Conservation (phyloP, 2,329 filamentous ascomycete genomes). For the Dactylellina drechsleri region DNA sequence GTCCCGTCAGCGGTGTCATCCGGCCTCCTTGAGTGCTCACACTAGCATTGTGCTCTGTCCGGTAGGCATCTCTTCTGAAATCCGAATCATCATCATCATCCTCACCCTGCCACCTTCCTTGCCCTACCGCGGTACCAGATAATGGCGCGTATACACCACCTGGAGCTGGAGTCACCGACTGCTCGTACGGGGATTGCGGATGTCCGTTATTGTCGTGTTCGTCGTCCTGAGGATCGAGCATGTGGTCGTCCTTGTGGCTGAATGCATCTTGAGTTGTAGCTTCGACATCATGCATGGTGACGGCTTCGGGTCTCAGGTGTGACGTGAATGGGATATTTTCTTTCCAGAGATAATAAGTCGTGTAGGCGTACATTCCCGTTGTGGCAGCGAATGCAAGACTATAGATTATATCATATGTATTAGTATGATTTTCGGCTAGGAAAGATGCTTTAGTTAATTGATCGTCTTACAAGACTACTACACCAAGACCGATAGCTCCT, state of each 20-base stretch:
- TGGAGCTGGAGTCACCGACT: slow-evolving; percentile 25
- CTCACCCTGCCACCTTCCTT: slow-evolving; percentile 50
- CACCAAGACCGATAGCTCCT: slow-evolving; percentile 71
- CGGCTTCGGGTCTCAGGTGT: slow-evolving; percentile 29
- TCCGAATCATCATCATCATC: slow-evolving; percentile 51
- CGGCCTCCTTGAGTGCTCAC: slow-evolving; percentile 37
- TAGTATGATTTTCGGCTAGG: slow-evolving; percentile 19
- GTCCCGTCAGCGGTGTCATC: slow-evolving; percentile 46
- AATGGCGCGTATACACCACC: slow-evolving; percentile 46
- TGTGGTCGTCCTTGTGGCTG: slow-evolving; percentile 52
- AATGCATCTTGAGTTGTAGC: slow-evolving; percentile 54
- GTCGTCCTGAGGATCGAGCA: slow-evolving; percentile 44
- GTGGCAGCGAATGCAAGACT: slow-evolving; percentile 58
- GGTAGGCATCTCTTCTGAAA: slow-evolving; percentile 45
- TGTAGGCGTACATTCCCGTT: slow-evolving; percentile 58
- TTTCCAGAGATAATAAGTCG: slow-evolving; percentile 57
- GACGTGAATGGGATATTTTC: slow-evolving; percentile 52
- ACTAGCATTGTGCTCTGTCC: slow-evolving; percentile 46
- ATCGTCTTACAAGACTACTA: slow-evolving; percentile 70
- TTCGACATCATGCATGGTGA: slow-evolving; percentile 46
- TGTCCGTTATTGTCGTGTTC: slow-evolving; percentile 39
- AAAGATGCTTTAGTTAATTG: slow-evolving; percentile 5
- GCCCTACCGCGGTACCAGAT: slow-evolving; percentile 48
- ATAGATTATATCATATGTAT: not conserved
- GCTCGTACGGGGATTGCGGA: slow-evolving; percentile 38